Evolutionary conservation across 805 yeast genomes (phyloP), one percentile per base, ranked within the genome.

Genomic region (Candida insectorum): DNA sequence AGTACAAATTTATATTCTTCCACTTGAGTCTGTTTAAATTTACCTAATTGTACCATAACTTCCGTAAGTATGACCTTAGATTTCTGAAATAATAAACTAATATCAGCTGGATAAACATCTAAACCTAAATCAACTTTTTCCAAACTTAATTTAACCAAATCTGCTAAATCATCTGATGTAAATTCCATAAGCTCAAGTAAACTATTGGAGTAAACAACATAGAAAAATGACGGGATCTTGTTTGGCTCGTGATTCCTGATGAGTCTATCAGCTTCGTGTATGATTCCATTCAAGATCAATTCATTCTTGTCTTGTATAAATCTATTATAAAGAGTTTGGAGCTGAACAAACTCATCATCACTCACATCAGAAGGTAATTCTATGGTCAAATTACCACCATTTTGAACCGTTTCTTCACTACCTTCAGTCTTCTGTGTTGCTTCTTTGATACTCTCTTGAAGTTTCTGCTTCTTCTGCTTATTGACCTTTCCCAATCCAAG

Each of bases 251-350:
- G 33, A 36, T 70, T 68, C 52, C 89, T 68, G 43, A 88, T 65
- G 21, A 87, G 54, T 31, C 94, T 62, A 50, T 91, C 96, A 62
- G 95, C 84, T 54, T 91, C 97, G 48, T 89, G 96, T n/a, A 91
- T 73, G 4, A 89, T 71, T 16, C 96, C 97, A 49, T 88, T 84
- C 37, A 84, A 53, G 22, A 84, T 71, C 40, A 79, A 59, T 50
- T 81, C 85, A 43, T 73, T 75, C 15, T 80, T 82, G 36, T 74
- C 73, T 4, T 63, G 54, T 26, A 60, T 48, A 58, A 76, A 85
- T 3, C 85, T 78, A 11, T 65, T 59, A 83, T 89, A 86, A 25
- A 89, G 60, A 1, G 84, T 94, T 38, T 60, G 63, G 39, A 89
- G 59, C 54, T 87, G 95, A 5, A 78, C 78, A n/a, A 85, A 49